phyloP scores from a whole-genome alignment of 1,284 basidiomycete genomes.

The Boletus mariae region DNA sequence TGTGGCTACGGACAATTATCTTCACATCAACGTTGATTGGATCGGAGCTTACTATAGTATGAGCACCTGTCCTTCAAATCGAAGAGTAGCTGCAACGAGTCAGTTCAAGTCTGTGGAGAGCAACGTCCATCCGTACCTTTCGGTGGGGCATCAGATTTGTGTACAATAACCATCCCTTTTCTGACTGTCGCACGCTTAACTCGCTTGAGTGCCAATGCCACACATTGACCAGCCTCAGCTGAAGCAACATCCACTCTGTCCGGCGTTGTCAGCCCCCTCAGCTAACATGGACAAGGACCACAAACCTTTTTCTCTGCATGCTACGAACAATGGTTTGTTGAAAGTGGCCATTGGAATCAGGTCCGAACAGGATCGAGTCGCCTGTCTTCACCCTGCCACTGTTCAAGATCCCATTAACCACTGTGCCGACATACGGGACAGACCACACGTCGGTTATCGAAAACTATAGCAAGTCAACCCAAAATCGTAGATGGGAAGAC shows the following conservation, averaged over 20 bases:
- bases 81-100: constrained; percentile 54
- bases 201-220: constrained; percentile 90
- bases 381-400: constrained; percentile 75
- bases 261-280: constrained; percentile 3
- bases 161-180: constrained; percentile 93
- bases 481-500: background rate
- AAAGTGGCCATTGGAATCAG: constrained; percentile 91
- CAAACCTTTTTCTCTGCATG: constrained; percentile 89
- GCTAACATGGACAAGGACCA: background rate
- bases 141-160: constrained; percentile 75
- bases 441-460: constrained; percentile 85
- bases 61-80: constrained; percentile 83
- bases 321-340: constrained; percentile 79
- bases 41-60: constrained; percentile 65
- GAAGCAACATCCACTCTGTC: constrained; percentile 73
- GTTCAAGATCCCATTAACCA: constrained; percentile 89
- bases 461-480: constrained; percentile 45
- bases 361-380: constrained; percentile 84
- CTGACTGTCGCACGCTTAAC: constrained; percentile 80
- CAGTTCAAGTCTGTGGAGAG: background rate
- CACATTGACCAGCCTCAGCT: constrained; percentile 94
- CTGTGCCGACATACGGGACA: constrained; percentile 93
- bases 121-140: constrained; percentile 44
- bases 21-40: background rate
- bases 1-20: constrained; percentile 57